Percentiles rank a stretch among this genome's conserved stretches.
Conservation (phyloP, 305 asterid species). For the Caryopteris hybrid region DNA sequence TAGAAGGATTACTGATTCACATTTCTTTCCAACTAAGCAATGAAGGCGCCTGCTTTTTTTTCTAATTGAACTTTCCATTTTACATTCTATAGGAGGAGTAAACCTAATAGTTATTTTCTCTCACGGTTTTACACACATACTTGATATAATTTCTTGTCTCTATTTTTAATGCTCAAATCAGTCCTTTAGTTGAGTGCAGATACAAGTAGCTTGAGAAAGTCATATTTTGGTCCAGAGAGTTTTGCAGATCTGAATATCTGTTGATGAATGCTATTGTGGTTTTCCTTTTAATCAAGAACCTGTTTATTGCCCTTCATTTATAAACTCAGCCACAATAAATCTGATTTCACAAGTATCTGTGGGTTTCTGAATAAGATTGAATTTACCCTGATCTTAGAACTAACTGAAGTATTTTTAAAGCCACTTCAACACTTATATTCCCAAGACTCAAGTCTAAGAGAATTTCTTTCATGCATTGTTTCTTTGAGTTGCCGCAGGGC, state of each 20-base stretch:
- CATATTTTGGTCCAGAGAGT: neutral
- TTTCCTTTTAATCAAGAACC: neutral
- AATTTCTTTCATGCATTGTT: neutral
- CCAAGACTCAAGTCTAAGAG: neutral
- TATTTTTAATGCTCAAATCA: neutral
- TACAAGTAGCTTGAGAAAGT: neutral
- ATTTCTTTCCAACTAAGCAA: neutral
- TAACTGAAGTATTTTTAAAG: neutral
- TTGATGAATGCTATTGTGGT: neutral
- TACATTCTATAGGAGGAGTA: neutral
- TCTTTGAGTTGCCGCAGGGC: neutral
- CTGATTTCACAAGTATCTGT: neutral
- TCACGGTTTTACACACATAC: too few species aligned
- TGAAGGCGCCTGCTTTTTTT: neutral
- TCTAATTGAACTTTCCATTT: neutral
- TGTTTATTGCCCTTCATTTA: neutral
- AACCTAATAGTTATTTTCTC: too few species aligned
- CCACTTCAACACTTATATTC: neutral
- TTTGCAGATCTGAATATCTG: neutral
- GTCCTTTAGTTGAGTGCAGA: neutral
- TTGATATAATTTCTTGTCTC: neutral
- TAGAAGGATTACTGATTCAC: constrained; percentile 12
- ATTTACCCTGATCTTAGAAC: neutral
- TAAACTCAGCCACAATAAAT: neutral
- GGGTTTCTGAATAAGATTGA: neutral